Evolutionary conservation across 1,284 basidiomycete genomes (phyloP), one percentile per base, ranked within the genome.

Genomic region (Apiotrichum veenhuisii): DNA sequence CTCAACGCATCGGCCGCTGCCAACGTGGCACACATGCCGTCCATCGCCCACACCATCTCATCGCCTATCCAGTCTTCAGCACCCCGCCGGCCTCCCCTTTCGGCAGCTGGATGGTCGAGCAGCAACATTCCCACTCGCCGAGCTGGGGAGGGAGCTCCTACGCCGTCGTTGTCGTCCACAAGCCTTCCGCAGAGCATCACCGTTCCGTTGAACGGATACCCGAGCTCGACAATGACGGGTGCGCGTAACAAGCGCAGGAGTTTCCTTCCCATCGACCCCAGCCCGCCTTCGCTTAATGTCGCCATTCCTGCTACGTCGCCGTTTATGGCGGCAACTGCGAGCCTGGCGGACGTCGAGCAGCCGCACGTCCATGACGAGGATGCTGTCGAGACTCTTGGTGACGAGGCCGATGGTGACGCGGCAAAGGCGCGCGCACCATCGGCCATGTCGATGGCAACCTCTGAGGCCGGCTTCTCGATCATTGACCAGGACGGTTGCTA

Each of bases 261-360:
- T 71, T 95, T 92, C 80, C 77, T 95, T 30, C 89, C 90, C 22
- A 81, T 93, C 50, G 71, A 74, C 57, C 87, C 88, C n/a, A 62
- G 67, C 80, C 63, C 74, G 25, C 77, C 77, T 0, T 72, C 65
- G 1, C 70, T 80, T 59, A 76, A 76, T 58, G 72, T 79, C 25
- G 58, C 72, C 1, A 80, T 79, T 48, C 87, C 87, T 15, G 83
- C 85, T 17, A 78, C 85, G 10, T 82, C 85, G 23, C 75, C 82
- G 3, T 88, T 87, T 69, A 74, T 87, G 48, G 57, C 61, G 0
- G 52, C 64, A 0, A 58, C 62, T 30, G 50, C 64, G 1, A 58
- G 60, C 11, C 56, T 65, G 17, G 57, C 40, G 0, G 60, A 61
- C 7, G 37, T 30, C 15, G 58, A 59, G 36, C 45, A 33, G 20